A percentile compares a stretch with the other conserved stretches of the same genome.
phyloP scores from a whole-genome alignment of 768 basidiomycete species.

The Kwoniella sp. region DNA sequence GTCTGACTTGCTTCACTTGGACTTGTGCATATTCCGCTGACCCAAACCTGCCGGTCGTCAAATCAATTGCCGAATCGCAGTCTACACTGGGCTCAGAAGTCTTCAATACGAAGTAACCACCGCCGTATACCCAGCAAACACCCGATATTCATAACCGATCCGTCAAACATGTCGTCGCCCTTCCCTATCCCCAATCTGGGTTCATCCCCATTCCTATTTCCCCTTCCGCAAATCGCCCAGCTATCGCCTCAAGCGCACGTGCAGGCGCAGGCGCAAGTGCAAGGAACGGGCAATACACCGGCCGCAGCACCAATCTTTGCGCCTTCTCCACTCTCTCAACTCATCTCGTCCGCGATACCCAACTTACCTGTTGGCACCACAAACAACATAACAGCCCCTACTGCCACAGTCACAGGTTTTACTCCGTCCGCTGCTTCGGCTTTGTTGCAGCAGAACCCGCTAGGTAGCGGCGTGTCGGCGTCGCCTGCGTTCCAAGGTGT shows the following conservation, averaged over 20 bases:
- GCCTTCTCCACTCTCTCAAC: slow-evolving; percentile 17
- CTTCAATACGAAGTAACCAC: too few relatives aligned
- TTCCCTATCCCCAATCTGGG: slow-evolving; percentile 19
- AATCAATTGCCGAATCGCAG: too few relatives aligned
- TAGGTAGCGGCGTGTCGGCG: neutral
- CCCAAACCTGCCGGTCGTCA: too few relatives aligned
- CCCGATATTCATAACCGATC: too few relatives aligned
- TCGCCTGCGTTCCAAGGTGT: slow-evolving; percentile 14
- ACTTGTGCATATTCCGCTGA: too few relatives aligned
- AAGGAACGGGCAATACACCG: neutral
- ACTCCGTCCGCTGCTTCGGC: neutral
- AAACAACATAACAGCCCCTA: too few relatives aligned
- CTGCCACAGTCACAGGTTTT: neutral
- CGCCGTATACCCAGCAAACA: too few relatives aligned
- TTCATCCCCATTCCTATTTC: slow-evolving; percentile 18
- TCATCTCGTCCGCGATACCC: slow-evolving; percentile 10
- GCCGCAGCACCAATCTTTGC: slow-evolving; percentile 12
- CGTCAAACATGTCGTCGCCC: slow-evolving; percentile 21
- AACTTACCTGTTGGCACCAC: neutral
- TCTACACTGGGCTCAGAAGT: too few relatives aligned
- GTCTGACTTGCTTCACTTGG: too few relatives aligned
- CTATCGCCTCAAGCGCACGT: slow-evolving; percentile 3
- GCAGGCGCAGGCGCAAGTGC: neutral
- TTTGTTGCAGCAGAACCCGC: neutral
- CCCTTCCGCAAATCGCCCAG: slow-evolving; percentile 6